Base-by-base conservation (phyloP, 306 rosid genomes). In the Lupinus albus region DNA sequence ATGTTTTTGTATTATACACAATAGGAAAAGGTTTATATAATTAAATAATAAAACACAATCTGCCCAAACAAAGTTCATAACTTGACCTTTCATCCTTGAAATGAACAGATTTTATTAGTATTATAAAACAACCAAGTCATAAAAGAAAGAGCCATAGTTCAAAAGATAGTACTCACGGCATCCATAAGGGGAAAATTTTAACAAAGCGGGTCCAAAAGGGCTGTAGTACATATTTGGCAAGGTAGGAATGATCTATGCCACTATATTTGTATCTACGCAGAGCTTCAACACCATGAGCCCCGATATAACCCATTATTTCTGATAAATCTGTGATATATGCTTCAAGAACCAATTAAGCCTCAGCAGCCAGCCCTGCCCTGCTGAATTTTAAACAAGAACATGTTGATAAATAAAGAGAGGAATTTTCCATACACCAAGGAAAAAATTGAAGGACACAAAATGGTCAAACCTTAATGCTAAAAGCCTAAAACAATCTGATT, bases 141-240 rank as follows among this genome's bases (percentile, higher is more conserved):
- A 57, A 72, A 9, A 36, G 41, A 65, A 64, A 69, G 2, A 50
- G 17, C 15, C 42, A 17, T 53, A 51, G 56, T 32, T 64, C 9
- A 35, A 70, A 71, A 36, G 20, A 56, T 45, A 76, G 58, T 20
- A 81, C 95, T 88, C 79, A 94, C 97, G 99, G 99, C 97, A 94
- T 90, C 97, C 99, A 94, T 53, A 86, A 82, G 1, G 99, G 99
- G 60, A 94, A 94, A 39, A 90, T 8, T 15, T 79, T 81, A 79
- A 94, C 97, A 47, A 84, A 81, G 64, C 91, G 95, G 55, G 71
- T 72, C 95, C 97, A 88, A 60, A 94, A 94, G 54, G 99, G 99
- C 67, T 94, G 97, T 74, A 94, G 80, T 21, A 90, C 81, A 79
- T 90, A 94, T 94, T 88, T 90, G 80, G 99, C 96, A n/a, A 76